Evolutionary conservation across 495 filamentous ascomycete genomes (phyloP).

Genomic region (Trichoderma reesei): DNA sequence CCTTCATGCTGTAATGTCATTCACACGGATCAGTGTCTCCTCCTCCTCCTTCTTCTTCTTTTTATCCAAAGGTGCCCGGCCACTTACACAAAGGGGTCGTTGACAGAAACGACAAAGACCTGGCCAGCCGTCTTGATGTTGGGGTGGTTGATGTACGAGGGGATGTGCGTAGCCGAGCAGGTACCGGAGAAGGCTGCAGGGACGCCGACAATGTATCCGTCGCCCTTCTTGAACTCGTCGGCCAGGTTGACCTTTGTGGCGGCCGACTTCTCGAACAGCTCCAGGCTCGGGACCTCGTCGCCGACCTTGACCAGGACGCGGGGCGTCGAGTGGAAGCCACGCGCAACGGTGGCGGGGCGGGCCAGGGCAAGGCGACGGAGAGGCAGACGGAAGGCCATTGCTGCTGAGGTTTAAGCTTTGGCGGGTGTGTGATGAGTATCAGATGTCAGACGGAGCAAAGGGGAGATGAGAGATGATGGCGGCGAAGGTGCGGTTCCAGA

Average conservation of each 20-base stretch:
- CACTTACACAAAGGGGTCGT: constrained; percentile 89
- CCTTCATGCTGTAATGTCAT: constrained; percentile 63
- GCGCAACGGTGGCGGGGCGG: constrained; percentile 10
- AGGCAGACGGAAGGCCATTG: constrained; percentile 1
- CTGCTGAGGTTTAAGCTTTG: background rate
- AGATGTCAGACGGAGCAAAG: background rate
- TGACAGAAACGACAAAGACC: constrained; percentile 84
- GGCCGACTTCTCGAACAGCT: constrained; percentile 52
- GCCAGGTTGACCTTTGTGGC: constrained; percentile 83
- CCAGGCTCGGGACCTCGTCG: constrained; percentile 51
- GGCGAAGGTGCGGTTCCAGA: too few relatives aligned
- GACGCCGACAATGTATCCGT: constrained; percentile 78
- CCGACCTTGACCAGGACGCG: constrained; percentile 45
- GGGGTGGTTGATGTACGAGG: constrained; percentile 68
- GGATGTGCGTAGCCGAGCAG: constrained; percentile 72
- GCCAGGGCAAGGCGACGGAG: constrained; percentile 8
- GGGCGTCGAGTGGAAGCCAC: constrained; percentile 45
- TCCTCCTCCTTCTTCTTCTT: too few relatives aligned
- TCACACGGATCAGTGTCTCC: background rate
- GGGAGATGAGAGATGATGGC: too few relatives aligned
- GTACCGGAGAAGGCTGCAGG: constrained; percentile 80
- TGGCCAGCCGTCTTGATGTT: constrained; percentile 63
- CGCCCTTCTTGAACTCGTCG: constrained; percentile 54
- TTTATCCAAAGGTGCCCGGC: too few relatives aligned
- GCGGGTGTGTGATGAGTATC: too few relatives aligned